Evolutionary conservation across 768 basidiomycete genomes (phyloP), one percentile per base, ranked within the genome.

Genomic region (Serendipita sp.): DNA sequence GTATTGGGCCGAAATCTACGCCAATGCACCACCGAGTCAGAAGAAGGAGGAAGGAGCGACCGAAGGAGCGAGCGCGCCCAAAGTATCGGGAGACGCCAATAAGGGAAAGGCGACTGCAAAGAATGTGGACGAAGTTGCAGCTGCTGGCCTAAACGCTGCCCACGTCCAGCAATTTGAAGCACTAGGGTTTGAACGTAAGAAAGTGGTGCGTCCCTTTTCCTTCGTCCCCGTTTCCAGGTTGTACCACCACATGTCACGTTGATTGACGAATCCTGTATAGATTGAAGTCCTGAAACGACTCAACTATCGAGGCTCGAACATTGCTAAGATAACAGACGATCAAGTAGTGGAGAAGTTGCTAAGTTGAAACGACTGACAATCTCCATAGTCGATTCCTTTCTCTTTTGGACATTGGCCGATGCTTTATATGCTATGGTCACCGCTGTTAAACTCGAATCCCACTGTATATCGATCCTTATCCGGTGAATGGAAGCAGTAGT

Each of bases 1-100:
- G 45, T 93, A 94, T 73, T 98, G 94, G 94, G 90, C 93, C 0
- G 85, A 89, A 70, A 84, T 87, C 34, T 96, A 96, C 72, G 94
- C 94, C 2, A 88, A 86, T 51, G 89, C 85, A 1, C 83, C 86
- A 2, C 68, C 69, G 18, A 77, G 75, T 18, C 70, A 72, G 10
- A 78, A 54, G 53, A 54, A 78, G 69, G 78, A 75, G 62, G 24
- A 24, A 24, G 80, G 78, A 69, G 65, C 45, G 28, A 65, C 66
- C n/a, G 66, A 44, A 10, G 71, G 16, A 63, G 68, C 11, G 8
- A 74, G 63, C 41, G 69, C 10, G 2, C 16, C 11, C 1, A 30
- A 15, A 11, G 53, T 30, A 69, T 15, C 53, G 10, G 24, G 16
- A 16, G 53, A 54, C 72, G 64, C 72, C 71, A 64, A 65, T 64